Conservation (phyloP, 1,284 basidiomycete genomes). For the Ustilago curta region DNA sequence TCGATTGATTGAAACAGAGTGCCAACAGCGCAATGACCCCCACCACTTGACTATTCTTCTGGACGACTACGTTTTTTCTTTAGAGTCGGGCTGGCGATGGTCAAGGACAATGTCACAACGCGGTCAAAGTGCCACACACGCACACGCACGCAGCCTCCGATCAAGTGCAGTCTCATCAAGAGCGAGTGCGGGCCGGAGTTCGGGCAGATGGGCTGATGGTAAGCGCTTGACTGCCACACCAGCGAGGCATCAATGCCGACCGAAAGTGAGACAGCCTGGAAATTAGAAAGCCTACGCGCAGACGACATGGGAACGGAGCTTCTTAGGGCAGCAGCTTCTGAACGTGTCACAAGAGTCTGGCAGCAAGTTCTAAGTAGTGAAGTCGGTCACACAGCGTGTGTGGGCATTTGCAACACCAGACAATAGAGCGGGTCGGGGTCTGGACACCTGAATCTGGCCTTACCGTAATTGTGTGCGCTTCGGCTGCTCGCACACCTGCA, state of each 20-base stretch:
- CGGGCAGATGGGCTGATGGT: conserved; percentile 9
- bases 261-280: conserved; percentile 39
- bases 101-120: conserved; percentile 6
- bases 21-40: conserved; percentile 1
- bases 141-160: background rate
- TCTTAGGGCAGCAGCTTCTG: no score
- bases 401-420: background rate
- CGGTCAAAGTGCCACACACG: background rate
- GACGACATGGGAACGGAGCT: conserved; percentile 10
- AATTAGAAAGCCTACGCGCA: conserved; percentile 18
- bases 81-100: background rate
- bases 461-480: conserved; percentile 2
- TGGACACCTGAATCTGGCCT: conserved; percentile 24
- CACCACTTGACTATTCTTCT: background rate
- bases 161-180: background rate
- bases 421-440: conserved; percentile 12
- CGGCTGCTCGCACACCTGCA: conserved; percentile 13
- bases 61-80: background rate
- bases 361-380: background rate
- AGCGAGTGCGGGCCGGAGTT: background rate
- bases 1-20: background rate
- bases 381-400: background rate
- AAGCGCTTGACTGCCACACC: background rate
- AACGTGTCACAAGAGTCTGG: conserved; percentile 1
- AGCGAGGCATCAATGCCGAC: conserved; percentile 17